Base-by-base conservation (phyloP, 768 basidiomycete species). In the Kwoniella newhampshirensis region DNA sequence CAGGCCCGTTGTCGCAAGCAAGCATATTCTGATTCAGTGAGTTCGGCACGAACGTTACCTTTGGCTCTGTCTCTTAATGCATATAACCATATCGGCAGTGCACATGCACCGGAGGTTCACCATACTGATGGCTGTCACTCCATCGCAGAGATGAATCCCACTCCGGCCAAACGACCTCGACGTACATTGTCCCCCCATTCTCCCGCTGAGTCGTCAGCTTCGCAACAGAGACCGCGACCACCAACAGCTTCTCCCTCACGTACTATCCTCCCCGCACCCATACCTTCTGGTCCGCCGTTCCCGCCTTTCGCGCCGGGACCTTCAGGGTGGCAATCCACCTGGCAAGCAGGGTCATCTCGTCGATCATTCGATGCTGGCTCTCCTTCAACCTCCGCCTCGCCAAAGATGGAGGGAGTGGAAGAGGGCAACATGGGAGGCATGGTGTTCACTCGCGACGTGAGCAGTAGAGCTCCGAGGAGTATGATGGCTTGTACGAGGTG, bases 401-500 rank as follows among this genome's bases (percentile, higher is more conserved):
- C 48, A 6, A 44, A 35, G 26, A 13, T 55, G n/a, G 40, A 41
- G 36, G 57, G 57, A 6, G 37, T 25, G 2, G 46, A 45, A 12
- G 62, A 63, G 49, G 49, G 27, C 9, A 25, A 32, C 11, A 47
- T 41, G 35, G 50, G 25, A 17, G 47, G 53, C n/a, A 26, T 57
- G 28, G 45, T 57, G 13, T 57, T 64, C 18, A 48, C 54, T n/a
- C 26, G 63, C 18, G 63, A 64, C 46, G 43, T 51, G 7, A 57
- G 54, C 25, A 49, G 43, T 37, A 37, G 58, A 30, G 63, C 63
- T 21, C 63, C 63, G 27, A 59, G 63, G 39, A 64, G 63, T 41
- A 64, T 64, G 63, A 59, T 60, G 63, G 63, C 63, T 6, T 64
- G 63, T 57, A 64, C 63, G 15, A 45, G 63, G 28, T 64, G 63